Evolutionary conservation across 306 rosid genomes (phyloP), one percentile per base, ranked within the genome.

Genomic region (Cucurbita pepo): DNA sequence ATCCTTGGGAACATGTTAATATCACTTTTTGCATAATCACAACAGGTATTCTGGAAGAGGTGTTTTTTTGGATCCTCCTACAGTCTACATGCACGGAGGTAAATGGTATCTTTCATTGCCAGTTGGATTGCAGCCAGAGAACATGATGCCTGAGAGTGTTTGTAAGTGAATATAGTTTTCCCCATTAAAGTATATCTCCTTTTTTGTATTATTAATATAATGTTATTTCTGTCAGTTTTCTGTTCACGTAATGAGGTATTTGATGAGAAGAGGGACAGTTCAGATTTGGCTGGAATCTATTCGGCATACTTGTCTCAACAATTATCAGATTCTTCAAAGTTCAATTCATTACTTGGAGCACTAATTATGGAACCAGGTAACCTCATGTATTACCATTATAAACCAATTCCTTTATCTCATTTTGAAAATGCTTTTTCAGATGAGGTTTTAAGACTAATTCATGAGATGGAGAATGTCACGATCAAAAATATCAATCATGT

Each of bases 31-130:
- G 43, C 55, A 73, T 56, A 82, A 80, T 78, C 71, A 16, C 45
- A 47, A 80, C 77, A 94, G 98, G 98, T 89, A 94, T 77, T 85
- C 91, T 58, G 98, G 98, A 84, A 89, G 98, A 83, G 98, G 98
- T 51, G 79, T 90, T 79, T 94, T 94, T 82, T 78, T 94, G 77
- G 93, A 86, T 48, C 97, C 98, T 82, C 98, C 97, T 25, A 85
- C 91, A 19, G 88, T 90, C 74, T 89, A 81, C 79, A 76, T 94
- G 87, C 74, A 73, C 82, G 80, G 88, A 37, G 82, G 80, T 71
- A 76, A 45, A 64, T 94, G 98, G 98, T 79, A 73, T 75, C 81
- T 90, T 85, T 86, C 89, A 40, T 66, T 94, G 60, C 95, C 97
- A 44, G 79, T 81, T 78, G 98, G 90, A 61, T 86, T 85, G 79